Base-by-base conservation (phyloP, 495 filamentous ascomycete species). In the Geoglossum glabrum region DNA sequence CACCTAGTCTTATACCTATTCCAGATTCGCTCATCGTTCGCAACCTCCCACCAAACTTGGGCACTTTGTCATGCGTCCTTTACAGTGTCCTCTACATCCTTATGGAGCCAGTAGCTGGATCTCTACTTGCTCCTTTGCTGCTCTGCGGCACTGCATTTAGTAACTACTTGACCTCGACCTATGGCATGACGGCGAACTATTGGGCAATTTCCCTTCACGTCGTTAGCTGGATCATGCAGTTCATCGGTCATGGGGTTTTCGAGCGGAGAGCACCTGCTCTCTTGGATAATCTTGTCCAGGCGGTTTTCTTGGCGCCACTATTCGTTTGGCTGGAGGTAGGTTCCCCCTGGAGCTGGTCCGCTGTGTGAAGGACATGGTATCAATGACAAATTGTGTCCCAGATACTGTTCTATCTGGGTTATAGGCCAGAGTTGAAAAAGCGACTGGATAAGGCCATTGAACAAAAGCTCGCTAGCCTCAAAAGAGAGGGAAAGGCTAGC, bases 301-400 rank as follows among this genome's bases (percentile, higher is more conserved):
- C 92, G 26, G 65, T 95, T 56, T 83, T 98, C 59, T 76, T 97
- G n/a, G 92, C 92, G 0, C 92, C 92, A n/a, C 80, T 98, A 61
- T 98, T 98, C 64, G 89, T 97, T 31, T 98, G 90, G 86, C 83
- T 98, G 66, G 90, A 98, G 54, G 49, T 52, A 26, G 19, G 36
- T 40, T 8, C 36, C 13, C 11, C 11, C 11, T 40, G 13, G 11
- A 9, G 23, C 40, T 21, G n/a, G 1, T 19, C 3, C 13, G 17
- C 13, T 45, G 1, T 45, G n/a, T 13, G 40, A 45, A 19, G 40
- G 40, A 45, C 11, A 45, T 45, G 17, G 23, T 45, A 45, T 45
- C 6, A 13, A 45, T 45, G n/a, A 45, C 13, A 21, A 21, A 1
- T 52, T 52, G 11, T 27, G 49, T 52, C 15, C 28, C 19, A 52